A percentile compares a stretch with the other conserved stretches of the same genome.
These are phyloP conservation scores for Aspergillus udagawae DNA, from an alignment of 2,329 filamentous ascomycete species.

Conservation along the genomic window DNA sequence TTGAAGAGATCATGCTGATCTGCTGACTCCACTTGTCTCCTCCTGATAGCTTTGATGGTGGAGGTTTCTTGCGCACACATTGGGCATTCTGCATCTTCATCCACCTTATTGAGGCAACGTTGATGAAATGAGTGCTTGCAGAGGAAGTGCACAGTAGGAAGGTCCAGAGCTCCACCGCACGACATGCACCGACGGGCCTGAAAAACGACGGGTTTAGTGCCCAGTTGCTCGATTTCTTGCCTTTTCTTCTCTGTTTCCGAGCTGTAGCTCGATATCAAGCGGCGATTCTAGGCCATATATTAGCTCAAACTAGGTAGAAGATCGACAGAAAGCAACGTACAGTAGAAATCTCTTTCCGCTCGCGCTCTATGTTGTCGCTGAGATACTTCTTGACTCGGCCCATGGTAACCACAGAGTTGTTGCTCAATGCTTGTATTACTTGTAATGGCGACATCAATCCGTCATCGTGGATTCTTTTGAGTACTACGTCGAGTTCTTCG, in stretches of 20 bases:
- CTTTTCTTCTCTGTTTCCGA: conserved; percentile 77
- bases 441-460: conserved; percentile 93
- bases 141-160: conserved; percentile 90
- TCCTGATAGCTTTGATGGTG: conserved; percentile 80
- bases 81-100: conserved; percentile 73
- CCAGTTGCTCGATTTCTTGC: conserved; percentile 71
- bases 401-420: conserved; percentile 85
- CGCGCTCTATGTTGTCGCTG: conserved; percentile 79
- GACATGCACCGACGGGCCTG: conserved; percentile 83
- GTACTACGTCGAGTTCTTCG: conserved; percentile 73
- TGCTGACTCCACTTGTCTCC: conserved; percentile 80
- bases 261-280: conserved; percentile 78
- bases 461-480: conserved; percentile 83
- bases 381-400: conserved; percentile 95
- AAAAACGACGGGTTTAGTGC: conserved; percentile 79
- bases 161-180: conserved; percentile 72
- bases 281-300: conserved; percentile 58
- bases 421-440: conserved; percentile 85
- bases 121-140: conserved; percentile 98
- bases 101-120: conserved; percentile 69
- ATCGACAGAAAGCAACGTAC: conserved; percentile 24
- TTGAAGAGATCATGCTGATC: conserved; percentile 86
- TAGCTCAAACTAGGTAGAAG: conserved; percentile 9
- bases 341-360: conserved; percentile 77
- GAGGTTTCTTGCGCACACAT: conserved; percentile 79